A percentile compares a stretch with the other conserved stretches of the same genome.
phyloP scores from a whole-genome alignment of 176 grass and related monocot genomes.

The Pharus latifolius region DNA sequence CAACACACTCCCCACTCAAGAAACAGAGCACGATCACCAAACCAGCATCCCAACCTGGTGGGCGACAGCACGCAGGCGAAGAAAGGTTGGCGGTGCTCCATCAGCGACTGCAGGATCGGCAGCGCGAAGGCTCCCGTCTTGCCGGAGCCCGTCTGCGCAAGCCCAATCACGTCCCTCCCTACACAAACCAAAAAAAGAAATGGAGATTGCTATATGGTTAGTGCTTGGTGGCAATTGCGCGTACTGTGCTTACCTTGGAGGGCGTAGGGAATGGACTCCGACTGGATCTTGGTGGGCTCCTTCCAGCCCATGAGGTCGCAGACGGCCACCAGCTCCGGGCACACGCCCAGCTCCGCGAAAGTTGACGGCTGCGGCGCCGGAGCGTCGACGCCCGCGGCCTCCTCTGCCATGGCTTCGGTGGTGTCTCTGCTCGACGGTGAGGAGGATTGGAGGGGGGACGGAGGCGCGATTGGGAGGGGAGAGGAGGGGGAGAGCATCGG shows the following conservation, averaged over 20 bases:
- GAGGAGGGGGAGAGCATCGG: too few species aligned
- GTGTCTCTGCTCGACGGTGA: too few species aligned
- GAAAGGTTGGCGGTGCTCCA: slow-evolving; percentile 50
- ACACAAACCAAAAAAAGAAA: background rate
- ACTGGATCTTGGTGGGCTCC: slow-evolving; percentile 45
- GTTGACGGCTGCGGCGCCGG: slow-evolving; percentile 6
- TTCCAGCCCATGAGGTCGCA: slow-evolving; percentile 53
- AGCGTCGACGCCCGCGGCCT: background rate
- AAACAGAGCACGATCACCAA: background rate
- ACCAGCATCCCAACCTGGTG: slow-evolving; percentile 29
- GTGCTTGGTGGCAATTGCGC: background rate
- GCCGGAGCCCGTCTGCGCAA: slow-evolving; percentile 86
- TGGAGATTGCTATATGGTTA: background rate
- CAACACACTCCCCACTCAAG: background rate
- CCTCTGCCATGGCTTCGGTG: slow-evolving; percentile 9
- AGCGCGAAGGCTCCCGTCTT: slow-evolving; percentile 87
- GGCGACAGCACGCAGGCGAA: slow-evolving; percentile 77
- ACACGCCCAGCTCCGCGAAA: slow-evolving; percentile 47
- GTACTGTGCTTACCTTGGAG: slow-evolving; percentile 35
- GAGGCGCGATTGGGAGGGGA: too few species aligned
- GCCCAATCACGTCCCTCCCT: slow-evolving; percentile 78
- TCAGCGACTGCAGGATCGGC: slow-evolving; percentile 65
- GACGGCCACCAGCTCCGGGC: slow-evolving; percentile 38
- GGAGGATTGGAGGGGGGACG: too few species aligned
- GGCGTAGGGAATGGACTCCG: slow-evolving; percentile 43